Base-by-base conservation (phyloP, 169 alveolate genomes). In the Babesia bovis region DNA sequence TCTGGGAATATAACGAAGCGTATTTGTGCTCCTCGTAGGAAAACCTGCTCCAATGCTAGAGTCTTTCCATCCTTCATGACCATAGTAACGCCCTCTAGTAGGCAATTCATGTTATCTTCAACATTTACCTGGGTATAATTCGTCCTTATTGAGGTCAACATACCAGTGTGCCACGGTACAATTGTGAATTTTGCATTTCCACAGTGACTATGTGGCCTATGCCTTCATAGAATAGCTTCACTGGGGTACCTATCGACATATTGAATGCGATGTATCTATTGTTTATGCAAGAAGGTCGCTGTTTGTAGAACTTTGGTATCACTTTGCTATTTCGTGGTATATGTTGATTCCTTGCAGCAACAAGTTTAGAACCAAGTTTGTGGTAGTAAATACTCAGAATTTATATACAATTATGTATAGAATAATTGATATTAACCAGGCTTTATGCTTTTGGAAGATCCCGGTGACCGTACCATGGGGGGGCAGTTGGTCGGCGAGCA, bases 81-180 rank as follows among this genome's bases (percentile, higher is more conserved):
- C 89, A 95, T 96, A 47, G 97, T 91, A 12, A 97, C 99, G 75
- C 96, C 96, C 85, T 96, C 99, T 63, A 98, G 88, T 90, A 98
- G 84, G 66, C 97, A 94, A 83, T 98, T 98, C 99, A 98, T 98
- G 70, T 97, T 97, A 73, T 96, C 97, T 81, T 96, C 97, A n/a
- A 89, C 97, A 56, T 90, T 93, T 13, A 79, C 71, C 92, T 76
- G 68, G 1, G 49, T 25, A n/a, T 7, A 12, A 21, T 49, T 26
- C 19, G 26, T 21, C 23, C 23, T 23, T 13, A 10, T 32, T 42
- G 60, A 70, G 84, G 66, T 82, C 86, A 89, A 85, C 94, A 92
- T 78, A 95, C 98, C 71, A 97, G 82, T 68, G 96, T 94, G n/a
- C 99, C 99, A 70, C 98, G 84, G 82, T 94, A 96, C 65, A 92